These are phyloP conservation scores for Linnemannia hyalina DNA, from an alignment of 192 early-diverging fungal species.

Conservation along the genomic window DNA sequence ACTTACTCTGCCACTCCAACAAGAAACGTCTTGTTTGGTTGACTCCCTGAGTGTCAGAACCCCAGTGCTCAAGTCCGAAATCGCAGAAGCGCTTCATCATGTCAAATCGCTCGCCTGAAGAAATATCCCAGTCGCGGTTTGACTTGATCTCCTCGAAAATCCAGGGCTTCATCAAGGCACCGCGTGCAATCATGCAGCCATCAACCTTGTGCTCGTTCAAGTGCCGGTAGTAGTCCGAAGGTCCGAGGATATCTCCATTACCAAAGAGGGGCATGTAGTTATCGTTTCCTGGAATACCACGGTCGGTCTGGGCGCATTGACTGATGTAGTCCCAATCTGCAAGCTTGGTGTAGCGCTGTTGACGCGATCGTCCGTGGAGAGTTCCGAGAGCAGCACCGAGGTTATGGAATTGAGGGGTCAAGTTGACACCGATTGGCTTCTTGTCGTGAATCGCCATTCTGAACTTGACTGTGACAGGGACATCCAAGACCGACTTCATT, in stretches of 20 bases:
- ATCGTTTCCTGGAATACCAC: constrained; percentile 70
- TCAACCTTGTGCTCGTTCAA: constrained; percentile 75
- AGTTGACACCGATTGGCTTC: constrained; percentile 75
- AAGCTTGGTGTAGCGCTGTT: constrained; percentile 90
- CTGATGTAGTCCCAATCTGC: constrained; percentile 96
- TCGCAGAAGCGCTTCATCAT: constrained; percentile 85
- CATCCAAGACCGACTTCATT: constrained; percentile 77
- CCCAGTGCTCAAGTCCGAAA: constrained; percentile 97
- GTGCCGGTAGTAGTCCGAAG: constrained; percentile 84
- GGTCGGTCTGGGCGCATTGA: constrained; percentile 60
- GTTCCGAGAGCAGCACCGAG: constrained; percentile 61
- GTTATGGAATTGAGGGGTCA: constrained; percentile 77
- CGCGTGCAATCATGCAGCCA: constrained; percentile 94
- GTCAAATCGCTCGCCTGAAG: constrained; percentile 89
- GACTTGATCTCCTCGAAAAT: constrained; percentile 95
- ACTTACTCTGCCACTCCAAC: constrained; percentile 85
- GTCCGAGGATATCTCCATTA: constrained; percentile 88
- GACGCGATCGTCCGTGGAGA: constrained; percentile 91
- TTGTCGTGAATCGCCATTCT: constrained; percentile 81
- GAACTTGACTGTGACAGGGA: constrained; percentile 93
- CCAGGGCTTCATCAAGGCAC: constrained; percentile 92
- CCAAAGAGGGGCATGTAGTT: constrained; percentile 61
- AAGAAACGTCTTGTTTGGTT: constrained; percentile 85
- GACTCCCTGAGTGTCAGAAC: constrained; percentile 89
- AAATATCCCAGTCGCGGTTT: constrained; percentile 91